These are phyloP conservation scores for Exophiala bonariae DNA, from an alignment of 2,329 filamentous ascomycete species.

Conservation along the genomic window DNA sequence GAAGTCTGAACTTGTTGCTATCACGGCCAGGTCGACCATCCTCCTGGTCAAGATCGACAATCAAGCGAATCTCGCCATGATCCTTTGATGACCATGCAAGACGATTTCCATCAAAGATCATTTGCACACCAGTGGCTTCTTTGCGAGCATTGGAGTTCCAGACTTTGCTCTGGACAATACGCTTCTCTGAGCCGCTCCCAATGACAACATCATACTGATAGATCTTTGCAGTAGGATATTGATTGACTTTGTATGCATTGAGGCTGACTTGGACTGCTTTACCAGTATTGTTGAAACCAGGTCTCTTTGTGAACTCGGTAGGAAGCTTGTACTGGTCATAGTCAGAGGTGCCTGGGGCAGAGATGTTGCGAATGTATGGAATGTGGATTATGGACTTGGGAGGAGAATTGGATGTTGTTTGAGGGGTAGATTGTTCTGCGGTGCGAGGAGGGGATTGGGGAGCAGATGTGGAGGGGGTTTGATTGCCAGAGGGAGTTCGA, in stretches of 20 bases:
- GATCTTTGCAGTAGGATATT: slow-evolving; percentile 62
- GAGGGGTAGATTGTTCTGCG: no score
- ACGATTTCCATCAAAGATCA: slow-evolving; percentile 80
- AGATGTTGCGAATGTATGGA: slow-evolving; percentile 29
- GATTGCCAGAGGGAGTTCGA: no score
- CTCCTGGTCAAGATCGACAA: slow-evolving; percentile 73
- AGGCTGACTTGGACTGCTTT: slow-evolving; percentile 58
- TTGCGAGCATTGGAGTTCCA: slow-evolving; percentile 69
- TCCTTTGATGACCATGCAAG: slow-evolving; percentile 68
- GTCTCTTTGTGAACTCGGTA: slow-evolving; percentile 44
- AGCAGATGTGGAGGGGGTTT: no score
- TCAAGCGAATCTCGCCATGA: slow-evolving; percentile 52
- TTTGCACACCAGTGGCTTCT: slow-evolving; percentile 54
- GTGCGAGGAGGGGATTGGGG: neutral
- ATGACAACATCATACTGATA: slow-evolving; percentile 82
- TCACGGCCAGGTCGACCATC: slow-evolving; percentile 43
- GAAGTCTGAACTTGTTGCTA: slow-evolving; percentile 59
- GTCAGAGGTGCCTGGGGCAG: slow-evolving; percentile 32
- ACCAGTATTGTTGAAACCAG: slow-evolving; percentile 60
- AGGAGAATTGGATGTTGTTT: neutral
- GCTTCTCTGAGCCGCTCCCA: slow-evolving; percentile 63
- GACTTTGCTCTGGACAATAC: slow-evolving; percentile 69
- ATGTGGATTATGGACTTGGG: neutral
- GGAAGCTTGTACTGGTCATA: slow-evolving; percentile 35
- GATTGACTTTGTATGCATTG: slow-evolving; percentile 73